Percentiles rank a stretch among this genome's conserved stretches.
Evolutionary conservation across 2,329 filamentous ascomycete genomes (phyloP).

Genomic region (Chrysosporium keratinophilum): DNA sequence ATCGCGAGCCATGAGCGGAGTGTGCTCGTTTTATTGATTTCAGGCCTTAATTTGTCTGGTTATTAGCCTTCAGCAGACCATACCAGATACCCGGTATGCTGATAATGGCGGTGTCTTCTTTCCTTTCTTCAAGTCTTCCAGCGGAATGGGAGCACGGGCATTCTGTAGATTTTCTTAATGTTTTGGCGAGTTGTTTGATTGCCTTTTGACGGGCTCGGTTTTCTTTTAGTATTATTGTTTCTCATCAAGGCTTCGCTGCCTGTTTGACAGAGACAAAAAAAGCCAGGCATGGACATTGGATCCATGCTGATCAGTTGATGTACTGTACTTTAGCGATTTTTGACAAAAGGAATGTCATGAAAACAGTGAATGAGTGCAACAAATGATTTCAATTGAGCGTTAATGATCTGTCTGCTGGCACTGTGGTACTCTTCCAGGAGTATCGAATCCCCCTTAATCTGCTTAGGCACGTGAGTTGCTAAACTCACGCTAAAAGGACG

Average conservation of each 20-base stretch:
- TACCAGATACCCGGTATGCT: not conserved
- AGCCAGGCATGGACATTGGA: not conserved
- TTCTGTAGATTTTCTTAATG: not conserved
- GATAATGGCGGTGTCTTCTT: not conserved
- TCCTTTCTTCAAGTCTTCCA: not conserved
- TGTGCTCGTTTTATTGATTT: not conserved
- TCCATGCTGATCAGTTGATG: conserved; percentile 1
- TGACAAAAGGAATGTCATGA: not conserved
- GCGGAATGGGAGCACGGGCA: not conserved
- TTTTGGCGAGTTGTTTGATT: not conserved
- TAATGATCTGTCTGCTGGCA: not conserved
- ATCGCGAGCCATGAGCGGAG: not conserved
- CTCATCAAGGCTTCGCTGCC: conserved; percentile 1
- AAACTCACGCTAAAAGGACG: no score
- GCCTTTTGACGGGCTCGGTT: not conserved
- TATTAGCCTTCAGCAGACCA: not conserved
- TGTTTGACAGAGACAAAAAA: conserved; percentile 3
- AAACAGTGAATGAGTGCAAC: not conserved
- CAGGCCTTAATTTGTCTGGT: not conserved
- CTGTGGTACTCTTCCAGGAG: no score
- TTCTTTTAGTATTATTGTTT: not conserved
- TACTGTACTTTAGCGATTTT: conserved; percentile 6
- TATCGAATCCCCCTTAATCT: no score
- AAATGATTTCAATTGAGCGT: not conserved
- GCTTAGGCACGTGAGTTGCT: no score